Percentiles rank a stretch among this genome's conserved stretches.
phyloP scores from a whole-genome alignment of 805 yeast genomes.

The Hanseniaspora mollemarum region DNA sequence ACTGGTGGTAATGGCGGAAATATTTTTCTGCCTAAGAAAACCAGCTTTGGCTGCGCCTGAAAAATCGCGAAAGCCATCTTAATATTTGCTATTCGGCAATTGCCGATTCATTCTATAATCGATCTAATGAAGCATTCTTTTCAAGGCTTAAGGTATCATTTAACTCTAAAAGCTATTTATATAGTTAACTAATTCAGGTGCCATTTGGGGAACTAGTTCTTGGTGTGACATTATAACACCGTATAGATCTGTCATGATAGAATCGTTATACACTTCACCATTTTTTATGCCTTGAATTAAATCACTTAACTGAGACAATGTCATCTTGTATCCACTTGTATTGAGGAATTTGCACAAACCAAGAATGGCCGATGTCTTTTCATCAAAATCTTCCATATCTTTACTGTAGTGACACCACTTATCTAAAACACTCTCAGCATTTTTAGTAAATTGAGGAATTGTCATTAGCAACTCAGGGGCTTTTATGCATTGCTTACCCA shows the following conservation, averaged over 20 bases:
- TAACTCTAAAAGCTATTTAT: conserved; percentile 10
- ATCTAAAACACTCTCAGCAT: conserved; percentile 35
- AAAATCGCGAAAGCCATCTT: no score
- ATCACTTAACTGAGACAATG: conserved; percentile 18
- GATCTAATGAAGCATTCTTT: no score
- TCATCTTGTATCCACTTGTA: conserved; percentile 5
- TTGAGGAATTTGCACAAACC: conserved; percentile 68
- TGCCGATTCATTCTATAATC: neutral
- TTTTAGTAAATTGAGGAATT: conserved; percentile 31
- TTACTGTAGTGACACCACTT: conserved; percentile 64
- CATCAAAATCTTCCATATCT: conserved; percentile 65
- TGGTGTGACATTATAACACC: conserved; percentile 21
- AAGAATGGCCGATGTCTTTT: conserved; percentile 73
- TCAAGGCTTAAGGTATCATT: no score
- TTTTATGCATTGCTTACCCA: conserved; percentile 70
- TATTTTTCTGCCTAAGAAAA: no score
- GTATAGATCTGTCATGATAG: conserved; percentile 26
- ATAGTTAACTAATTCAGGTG: neutral
- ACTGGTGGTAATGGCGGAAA: no score
- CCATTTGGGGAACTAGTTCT: conserved; percentile 7
- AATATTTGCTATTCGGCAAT: neutral
- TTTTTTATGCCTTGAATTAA: conserved; percentile 24
- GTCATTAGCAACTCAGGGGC: conserved; percentile 50
- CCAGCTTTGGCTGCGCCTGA: no score
- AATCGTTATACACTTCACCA: conserved; percentile 24